Percentiles rank a stretch among this genome's conserved stretches.
Evolutionary conservation across 257 asterid genomes (phyloP).

Genomic region (Knoxia roxburghii): DNA sequence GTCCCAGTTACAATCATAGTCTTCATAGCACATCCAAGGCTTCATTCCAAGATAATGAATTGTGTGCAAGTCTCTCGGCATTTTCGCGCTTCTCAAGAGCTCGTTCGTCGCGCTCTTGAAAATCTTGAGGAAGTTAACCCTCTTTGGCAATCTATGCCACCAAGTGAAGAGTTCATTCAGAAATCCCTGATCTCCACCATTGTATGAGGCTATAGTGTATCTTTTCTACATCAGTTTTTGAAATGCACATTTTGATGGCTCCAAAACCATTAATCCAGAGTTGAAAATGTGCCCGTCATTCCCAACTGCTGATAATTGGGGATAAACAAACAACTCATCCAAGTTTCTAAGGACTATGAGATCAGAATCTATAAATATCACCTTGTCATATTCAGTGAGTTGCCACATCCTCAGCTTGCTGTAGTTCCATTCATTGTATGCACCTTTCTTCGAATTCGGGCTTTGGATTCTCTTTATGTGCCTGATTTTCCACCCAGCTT

Average conservation of each 20-base stretch:
- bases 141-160: conserved; percentile 79
- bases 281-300: conserved; percentile 59
- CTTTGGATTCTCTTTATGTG: conserved; percentile 38
- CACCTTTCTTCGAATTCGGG: conserved; percentile 27
- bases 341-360: conserved; percentile 46
- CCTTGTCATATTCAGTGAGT: conserved; percentile 53
- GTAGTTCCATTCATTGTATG: conserved; percentile 84
- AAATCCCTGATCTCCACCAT: conserved; percentile 91
- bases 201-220: conserved; percentile 47
- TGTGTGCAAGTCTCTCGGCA: conserved; percentile 36
- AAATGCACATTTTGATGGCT: conserved; percentile 68
- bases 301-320: conserved; percentile 64
- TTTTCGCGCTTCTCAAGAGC: conserved; percentile 17
- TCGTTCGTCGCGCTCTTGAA: conserved; percentile 24
- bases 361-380: conserved; percentile 64
- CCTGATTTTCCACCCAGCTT: too few relatives aligned
- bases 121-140: conserved; percentile 51
- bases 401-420: conserved; percentile 85
- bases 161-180: conserved; percentile 74
- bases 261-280: conserved; percentile 79
- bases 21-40: conserved; percentile 82
- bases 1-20: conserved; percentile 81
- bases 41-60: conserved; percentile 76
- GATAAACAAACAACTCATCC: conserved; percentile 56
- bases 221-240: conserved; percentile 45